Base-by-base conservation (phyloP, 768 basidiomycete species). In the Hebeloma cylindrosporum region DNA sequence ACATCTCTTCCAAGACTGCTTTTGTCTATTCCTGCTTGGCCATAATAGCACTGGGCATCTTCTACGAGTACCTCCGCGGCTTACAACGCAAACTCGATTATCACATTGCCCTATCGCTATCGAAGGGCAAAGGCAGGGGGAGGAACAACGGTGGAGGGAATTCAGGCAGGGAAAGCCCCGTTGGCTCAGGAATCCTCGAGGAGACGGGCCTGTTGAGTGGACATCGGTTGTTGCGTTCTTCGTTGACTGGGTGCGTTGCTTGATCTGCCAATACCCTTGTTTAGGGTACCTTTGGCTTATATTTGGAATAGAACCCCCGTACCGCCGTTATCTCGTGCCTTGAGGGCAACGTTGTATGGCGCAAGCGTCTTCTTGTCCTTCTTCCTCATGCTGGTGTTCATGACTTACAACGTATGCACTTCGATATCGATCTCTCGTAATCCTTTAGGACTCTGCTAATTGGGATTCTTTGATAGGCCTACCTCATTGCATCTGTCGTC, bases 321-420 rank as follows among this genome's bases (percentile, higher is more conserved):
- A 1, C 82, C 83, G 0, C 46, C 67, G 17, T 41, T 67, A 6
- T 65, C 72, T 29, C 80, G 85, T 17, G 48, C 72, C n/a, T 54
- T 83, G 32, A 75, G 89, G 18, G 85, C 90, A 5, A 54, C 61
- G 1, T 60, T 91, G 27, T 95, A 94, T 56, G 90, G 84, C n/a
- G 64, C 73, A 3, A 80, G 80, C 2, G 80, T 92, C 16, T 84
- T 85, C 63, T 63, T 92, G 47, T 88, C 88, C 26, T 88, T 87
- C 73, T 90, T 91, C 78, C 79, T 92, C 60, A 96, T 96, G 93
- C 71, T 96, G 46, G 83, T 95, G 29, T 93, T 92, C 66, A 95
- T 96, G 93, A 95, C 93, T 4, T 96, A 94, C 69, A 96, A 96
- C 53, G 90, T 92, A 47, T 58, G 88, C 69, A 17, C 25, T 23